Conservation (phyloP, 2,329 filamentous ascomycete species). For the Parafenestella ontariensis region DNA sequence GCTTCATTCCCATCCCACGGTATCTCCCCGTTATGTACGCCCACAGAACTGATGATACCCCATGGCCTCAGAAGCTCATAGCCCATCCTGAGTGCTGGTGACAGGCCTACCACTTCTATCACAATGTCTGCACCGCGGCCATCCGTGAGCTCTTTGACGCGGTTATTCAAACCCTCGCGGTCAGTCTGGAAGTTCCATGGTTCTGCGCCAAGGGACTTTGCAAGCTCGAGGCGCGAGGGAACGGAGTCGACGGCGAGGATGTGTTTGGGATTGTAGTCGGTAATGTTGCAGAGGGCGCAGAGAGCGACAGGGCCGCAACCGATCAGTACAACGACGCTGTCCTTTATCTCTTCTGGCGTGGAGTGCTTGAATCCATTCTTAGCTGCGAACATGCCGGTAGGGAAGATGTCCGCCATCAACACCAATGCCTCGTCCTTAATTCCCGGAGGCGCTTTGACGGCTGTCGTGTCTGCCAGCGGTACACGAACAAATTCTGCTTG, state of each 20-base stretch:
- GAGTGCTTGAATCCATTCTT: slow-evolving; percentile 76
- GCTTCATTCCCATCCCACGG: slow-evolving; percentile 57
- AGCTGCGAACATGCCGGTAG: slow-evolving; percentile 81
- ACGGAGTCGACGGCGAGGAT: slow-evolving; percentile 83
- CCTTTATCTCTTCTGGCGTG: slow-evolving; percentile 62
- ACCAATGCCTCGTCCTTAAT: slow-evolving; percentile 78
- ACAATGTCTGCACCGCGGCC: slow-evolving; percentile 86
- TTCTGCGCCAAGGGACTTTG: slow-evolving; percentile 77
- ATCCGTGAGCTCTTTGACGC: slow-evolving; percentile 76
- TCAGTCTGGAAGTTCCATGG: slow-evolving; percentile 79
- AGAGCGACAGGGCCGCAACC: slow-evolving; percentile 83
- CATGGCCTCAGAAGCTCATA: slow-evolving; percentile 59
- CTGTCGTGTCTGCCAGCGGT: slow-evolving; percentile 80
- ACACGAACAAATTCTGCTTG: slow-evolving; percentile 80
- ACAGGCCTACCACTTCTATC: slow-evolving; percentile 63
- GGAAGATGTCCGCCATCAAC: slow-evolving; percentile 93
- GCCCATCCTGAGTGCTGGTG: slow-evolving; percentile 56
- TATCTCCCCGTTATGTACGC: slow-evolving; percentile 59
- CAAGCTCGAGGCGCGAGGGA: slow-evolving; percentile 74
- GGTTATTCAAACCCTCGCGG: slow-evolving; percentile 68
- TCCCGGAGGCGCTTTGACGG: slow-evolving; percentile 73
- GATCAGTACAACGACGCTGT: slow-evolving; percentile 78
- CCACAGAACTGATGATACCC: slow-evolving; percentile 57
- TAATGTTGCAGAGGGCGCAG: slow-evolving; percentile 79
- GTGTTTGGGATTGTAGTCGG: slow-evolving; percentile 77